A percentile compares a stretch with the other conserved stretches of the same genome.
Conservation (phyloP, 805 yeast species). For the Yarrowia sp. region DNA sequence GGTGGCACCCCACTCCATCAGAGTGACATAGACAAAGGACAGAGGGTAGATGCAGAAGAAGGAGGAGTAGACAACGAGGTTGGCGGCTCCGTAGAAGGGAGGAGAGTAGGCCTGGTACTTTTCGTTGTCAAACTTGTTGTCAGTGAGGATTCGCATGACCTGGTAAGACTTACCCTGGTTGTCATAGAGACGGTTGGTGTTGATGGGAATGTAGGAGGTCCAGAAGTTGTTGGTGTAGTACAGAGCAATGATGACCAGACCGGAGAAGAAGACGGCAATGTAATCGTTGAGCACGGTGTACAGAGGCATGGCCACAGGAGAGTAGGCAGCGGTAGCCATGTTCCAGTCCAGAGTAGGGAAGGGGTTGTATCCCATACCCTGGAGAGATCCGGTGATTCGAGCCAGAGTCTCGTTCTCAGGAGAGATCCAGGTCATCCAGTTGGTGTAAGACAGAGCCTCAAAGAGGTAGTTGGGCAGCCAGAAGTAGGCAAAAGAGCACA, state of each 20-base stretch:
- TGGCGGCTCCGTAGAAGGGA: slow-evolving; percentile 60
- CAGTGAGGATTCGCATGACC: slow-evolving; percentile 46
- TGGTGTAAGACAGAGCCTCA: slow-evolving; percentile 59
- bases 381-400: slow-evolving; percentile 47
- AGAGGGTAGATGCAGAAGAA: slow-evolving; percentile 57
- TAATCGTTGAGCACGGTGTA: slow-evolving; percentile 46
- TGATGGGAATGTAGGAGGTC: slow-evolving; percentile 59
- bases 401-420: slow-evolving; percentile 52
- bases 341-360: slow-evolving; percentile 56
- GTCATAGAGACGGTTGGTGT: slow-evolving; percentile 52
- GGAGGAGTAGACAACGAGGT: slow-evolving; percentile 49
- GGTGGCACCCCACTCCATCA: slow-evolving; percentile 29
- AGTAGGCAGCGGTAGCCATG: slow-evolving; percentile 56
- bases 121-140: slow-evolving; percentile 42
- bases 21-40: slow-evolving; percentile 46
- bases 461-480: slow-evolving; percentile 69
- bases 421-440: slow-evolving; percentile 60
- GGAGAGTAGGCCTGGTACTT: slow-evolving; percentile 62
- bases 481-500: slow-evolving; percentile 53
- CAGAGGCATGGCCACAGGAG: slow-evolving; percentile 45
- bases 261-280: slow-evolving; percentile 46
- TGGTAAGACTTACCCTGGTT: slow-evolving; percentile 52
- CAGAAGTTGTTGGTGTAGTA: slow-evolving; percentile 57
- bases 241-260: slow-evolving; percentile 46
- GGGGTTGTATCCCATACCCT: slow-evolving; percentile 56